phyloP scores from a whole-genome alignment of 2,329 filamentous ascomycete genomes.

The Phyllosticta citriasiana region DNA sequence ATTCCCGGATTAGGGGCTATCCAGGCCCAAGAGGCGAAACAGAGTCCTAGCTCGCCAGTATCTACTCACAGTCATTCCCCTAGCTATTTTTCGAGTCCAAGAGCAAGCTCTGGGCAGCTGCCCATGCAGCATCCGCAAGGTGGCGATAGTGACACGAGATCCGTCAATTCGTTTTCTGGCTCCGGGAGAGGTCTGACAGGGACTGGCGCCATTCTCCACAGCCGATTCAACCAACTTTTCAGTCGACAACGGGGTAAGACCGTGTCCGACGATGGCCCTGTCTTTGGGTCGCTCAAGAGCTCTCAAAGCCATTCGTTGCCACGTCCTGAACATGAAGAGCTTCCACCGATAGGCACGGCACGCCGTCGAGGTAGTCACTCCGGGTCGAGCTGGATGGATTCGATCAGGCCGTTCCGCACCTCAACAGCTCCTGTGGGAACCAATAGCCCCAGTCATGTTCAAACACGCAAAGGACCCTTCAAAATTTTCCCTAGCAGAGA shows the following conservation, averaged over 20 bases:
- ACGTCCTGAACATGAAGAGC: conserved; percentile 37
- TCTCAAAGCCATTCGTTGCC: conserved; percentile 73
- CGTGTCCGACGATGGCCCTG: conserved; percentile 50
- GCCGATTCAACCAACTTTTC: conserved; percentile 49
- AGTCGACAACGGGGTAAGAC: conserved; percentile 54
- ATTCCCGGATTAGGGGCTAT: conserved; percentile 33
- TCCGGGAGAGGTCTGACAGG: conserved; percentile 37
- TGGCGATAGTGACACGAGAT: conserved; percentile 36
- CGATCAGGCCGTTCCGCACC: conserved; percentile 25
- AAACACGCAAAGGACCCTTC: conserved; percentile 37
- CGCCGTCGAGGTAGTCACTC: conserved; percentile 46
- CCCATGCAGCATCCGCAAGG: conserved; percentile 30
- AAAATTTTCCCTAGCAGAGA: conserved; percentile 44
- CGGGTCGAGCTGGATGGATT: conserved; percentile 47
- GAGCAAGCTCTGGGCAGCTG: conserved; percentile 36
- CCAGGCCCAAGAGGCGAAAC: conserved; percentile 22
- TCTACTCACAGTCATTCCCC: conserved; percentile 34
- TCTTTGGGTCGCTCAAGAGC: conserved; percentile 58
- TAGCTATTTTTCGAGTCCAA: conserved; percentile 38
- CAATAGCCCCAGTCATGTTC: conserved; percentile 26
- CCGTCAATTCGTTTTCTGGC: conserved; percentile 38
- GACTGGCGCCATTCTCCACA: conserved; percentile 28
- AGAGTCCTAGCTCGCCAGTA: conserved; percentile 33
- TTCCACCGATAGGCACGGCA: conserved; percentile 40
- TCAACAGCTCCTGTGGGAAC: conserved; percentile 20